Evolutionary conservation across 306 rosid species (phyloP), one percentile per base, ranked within the genome.

Genomic region (Echinosophora koreensis): DNA sequence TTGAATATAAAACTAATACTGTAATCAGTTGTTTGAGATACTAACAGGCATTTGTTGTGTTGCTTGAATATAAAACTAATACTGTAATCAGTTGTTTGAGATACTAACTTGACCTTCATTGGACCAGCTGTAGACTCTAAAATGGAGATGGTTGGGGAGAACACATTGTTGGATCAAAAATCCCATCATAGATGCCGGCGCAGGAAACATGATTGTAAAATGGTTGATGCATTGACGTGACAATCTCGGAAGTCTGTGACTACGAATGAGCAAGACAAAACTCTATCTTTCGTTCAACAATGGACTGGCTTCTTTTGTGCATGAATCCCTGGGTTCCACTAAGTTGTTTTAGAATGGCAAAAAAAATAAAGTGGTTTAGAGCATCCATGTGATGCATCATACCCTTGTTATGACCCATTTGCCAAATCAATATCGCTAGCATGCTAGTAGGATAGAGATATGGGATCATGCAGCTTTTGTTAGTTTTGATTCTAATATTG

Each of bases 61-160:
- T 30, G 32, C 32, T 41, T 63, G 66, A 69, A 12, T 71, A 55
- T 55, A 66, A 69, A 75, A 58, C 32, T 59, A 74, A 60, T 34
- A 59, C 13, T 61, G 41, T 65, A 56, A 27, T 70, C 71, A 64
- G 76, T 50, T 68, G 80, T 66, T 82, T 59, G 44, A 51, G 57
- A 78, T 50, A 58, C 71, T 84, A 32, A 47, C 80, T 44, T 30
- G 27, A 77, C 47, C 56, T 74, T 84, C 62, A 49, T 76, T 82
- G 79, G 39, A 17, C 18, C 88, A 84, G 89, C 68, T 86, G 76
- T 83, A 52, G 96, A 87, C 87, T 87, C 96, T 13, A 71, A 75
- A 80, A 87, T 85, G 92, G 99, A 92, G 91, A 88, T 88, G 77
- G 99, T 91, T 64, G 98, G 99, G 50, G 96, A 92, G 84, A 95